Percentiles rank a stretch among this genome's conserved stretches.
Evolutionary conservation across 2,329 filamentous ascomycete species (phyloP).

Genomic region (Colletotrichum lentis): DNA sequence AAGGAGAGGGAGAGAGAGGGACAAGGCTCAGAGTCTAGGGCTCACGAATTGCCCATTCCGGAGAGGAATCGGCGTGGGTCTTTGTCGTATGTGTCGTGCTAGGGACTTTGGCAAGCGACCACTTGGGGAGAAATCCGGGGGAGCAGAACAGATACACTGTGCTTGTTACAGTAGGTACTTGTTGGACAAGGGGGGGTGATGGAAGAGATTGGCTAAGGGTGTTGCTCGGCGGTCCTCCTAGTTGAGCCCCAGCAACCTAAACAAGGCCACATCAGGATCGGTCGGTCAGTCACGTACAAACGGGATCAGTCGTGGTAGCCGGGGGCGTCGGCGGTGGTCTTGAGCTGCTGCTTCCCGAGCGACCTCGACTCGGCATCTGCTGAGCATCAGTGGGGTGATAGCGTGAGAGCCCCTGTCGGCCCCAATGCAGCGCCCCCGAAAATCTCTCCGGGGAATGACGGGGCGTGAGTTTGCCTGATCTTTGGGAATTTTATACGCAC

Average conservation of each 20-base stretch:
- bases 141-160: slow-evolving; percentile 5
- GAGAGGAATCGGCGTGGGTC: slow-evolving; percentile 35
- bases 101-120: neutral
- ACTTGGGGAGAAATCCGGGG: slow-evolving; percentile 13
- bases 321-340: neutral
- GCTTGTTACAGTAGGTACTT: neutral
- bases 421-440: slow-evolving; percentile 13
- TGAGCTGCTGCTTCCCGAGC: neutral
- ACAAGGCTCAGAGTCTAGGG: slow-evolving; percentile 31
- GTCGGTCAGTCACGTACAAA: neutral
- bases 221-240: neutral
- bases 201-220: slow-evolving; percentile 3
- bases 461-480: slow-evolving; percentile 1
- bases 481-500: neutral
- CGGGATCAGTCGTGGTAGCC: neutral
- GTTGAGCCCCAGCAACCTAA: neutral
- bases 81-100: neutral
- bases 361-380: neutral
- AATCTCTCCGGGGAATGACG: slow-evolving; percentile 28
- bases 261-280: neutral
- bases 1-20: slow-evolving; percentile 16
- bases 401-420: neutral
- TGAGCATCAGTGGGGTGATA: slow-evolving; percentile 4
- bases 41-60: slow-evolving; percentile 34
- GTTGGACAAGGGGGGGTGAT: neutral